Base-by-base conservation (phyloP, 169 alveolate genomes). In the Plasmodium reichenowi region DNA sequence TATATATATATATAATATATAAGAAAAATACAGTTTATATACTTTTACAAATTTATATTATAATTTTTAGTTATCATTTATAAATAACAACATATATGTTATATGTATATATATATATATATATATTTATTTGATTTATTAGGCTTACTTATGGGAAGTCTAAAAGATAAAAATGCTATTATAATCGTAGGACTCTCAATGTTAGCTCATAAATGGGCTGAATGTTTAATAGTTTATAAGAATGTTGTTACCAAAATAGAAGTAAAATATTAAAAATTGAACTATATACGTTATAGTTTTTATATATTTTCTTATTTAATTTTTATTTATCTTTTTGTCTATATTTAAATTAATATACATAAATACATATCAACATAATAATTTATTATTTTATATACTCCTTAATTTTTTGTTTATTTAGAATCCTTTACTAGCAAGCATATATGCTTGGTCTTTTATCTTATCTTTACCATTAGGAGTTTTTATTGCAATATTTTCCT, bases 191-290 rank as follows among this genome's bases (percentile, higher is more conserved):
- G 74, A 1, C 89, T 76, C 22, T 76, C 89, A 38, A 76, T 76
- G 89, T 24, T 76, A 76, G 89, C 89, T 17, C 89, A 76, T 76
- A 76, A 76, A 63, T 76, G 89, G 89, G 89, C 78, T 50, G 89
- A 76, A 52, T 76, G 89, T 58, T 64, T 76, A 58, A 76, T 76
- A 13, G 68, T 76, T 22, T 76, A 76, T 45, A 76, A 76, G 68
- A 76, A 76, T 24, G 74, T 66, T 22, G 89, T 76, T 43, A 76
- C 52, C 72, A 76, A 76, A 45, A 76, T 52, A 63, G 78, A 66
- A 54, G 89, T 76, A 58, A 76, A 29, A 24, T 22, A 64, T 9
- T 29, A 72, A 26, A 24, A 50, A 76, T 10, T 50, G n/a, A 29
- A n/a, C 47, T 38, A 64, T 22, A 59, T 56, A 48, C 17, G 17